Percentiles rank a stretch among this genome's conserved stretches.
phyloP scores from a whole-genome alignment of 1,284 basidiomycete species.

The Neolentinus lepideus region DNA sequence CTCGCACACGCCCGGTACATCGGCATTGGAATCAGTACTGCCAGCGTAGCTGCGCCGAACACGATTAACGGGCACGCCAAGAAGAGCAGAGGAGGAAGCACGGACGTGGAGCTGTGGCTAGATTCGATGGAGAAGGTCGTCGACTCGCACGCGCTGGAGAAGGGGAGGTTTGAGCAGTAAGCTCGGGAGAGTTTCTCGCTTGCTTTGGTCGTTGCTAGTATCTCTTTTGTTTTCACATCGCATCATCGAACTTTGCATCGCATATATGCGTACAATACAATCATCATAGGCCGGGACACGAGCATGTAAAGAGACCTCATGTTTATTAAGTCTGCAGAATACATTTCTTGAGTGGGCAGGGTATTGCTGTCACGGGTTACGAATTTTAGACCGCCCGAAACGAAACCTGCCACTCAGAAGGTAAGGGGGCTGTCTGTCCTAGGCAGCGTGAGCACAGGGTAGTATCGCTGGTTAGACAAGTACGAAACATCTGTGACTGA shows the following conservation, averaged over 20 bases:
- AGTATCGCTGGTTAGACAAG: background rate
- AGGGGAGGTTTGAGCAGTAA: constrained; percentile 30
- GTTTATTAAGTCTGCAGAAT: background rate
- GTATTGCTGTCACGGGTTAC: too few relatives aligned
- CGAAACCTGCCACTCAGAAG: too few relatives aligned
- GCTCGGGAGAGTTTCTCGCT: background rate
- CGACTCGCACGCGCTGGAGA: constrained; percentile 42
- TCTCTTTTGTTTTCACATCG: background rate
- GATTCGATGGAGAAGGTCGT: constrained; percentile 75
- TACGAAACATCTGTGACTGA: background rate
- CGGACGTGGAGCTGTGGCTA: constrained; percentile 60
- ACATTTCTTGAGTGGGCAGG: background rate
- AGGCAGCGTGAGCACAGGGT: too few relatives aligned
- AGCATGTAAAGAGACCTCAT: too few relatives aligned
- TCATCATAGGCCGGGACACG: too few relatives aligned
- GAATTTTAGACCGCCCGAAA: too few relatives aligned
- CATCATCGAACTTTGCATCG: background rate
- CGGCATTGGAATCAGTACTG: constrained; percentile 32
- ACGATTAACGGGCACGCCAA: constrained; percentile 9
- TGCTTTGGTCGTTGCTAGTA: background rate
- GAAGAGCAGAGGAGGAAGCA: constrained; percentile 8
- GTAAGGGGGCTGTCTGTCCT: too few relatives aligned
- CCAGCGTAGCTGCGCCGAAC: constrained; percentile 7
- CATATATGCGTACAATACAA: background rate
- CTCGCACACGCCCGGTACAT: constrained; percentile 85